phyloP scores from a whole-genome alignment of 352 stramenopile genomes.

The Bremia lactucae region DNA sequence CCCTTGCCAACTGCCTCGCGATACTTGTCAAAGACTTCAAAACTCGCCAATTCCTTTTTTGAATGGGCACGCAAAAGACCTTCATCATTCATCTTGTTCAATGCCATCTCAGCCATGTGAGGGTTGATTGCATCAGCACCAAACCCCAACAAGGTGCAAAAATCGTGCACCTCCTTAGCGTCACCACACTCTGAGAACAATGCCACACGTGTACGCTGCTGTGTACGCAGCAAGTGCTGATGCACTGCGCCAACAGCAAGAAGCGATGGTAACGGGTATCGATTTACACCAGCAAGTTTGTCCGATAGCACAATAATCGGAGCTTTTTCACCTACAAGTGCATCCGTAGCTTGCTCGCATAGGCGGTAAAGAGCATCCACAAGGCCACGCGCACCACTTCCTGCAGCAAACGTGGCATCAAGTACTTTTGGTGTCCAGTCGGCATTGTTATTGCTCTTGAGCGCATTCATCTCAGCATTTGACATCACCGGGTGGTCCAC shows the following conservation, averaged over 20 bases:
- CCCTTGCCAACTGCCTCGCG: constrained; percentile 54
- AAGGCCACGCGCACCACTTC: constrained; percentile 49
- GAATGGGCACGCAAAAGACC: constrained; percentile 66
- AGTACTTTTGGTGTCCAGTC: constrained; percentile 51
- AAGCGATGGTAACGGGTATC: constrained; percentile 91
- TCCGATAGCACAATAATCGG: constrained; percentile 90
- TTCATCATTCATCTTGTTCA: constrained; percentile 93
- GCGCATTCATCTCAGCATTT: constrained; percentile 85
- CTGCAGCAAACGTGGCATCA: constrained; percentile 54
- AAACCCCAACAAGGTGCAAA: constrained; percentile 89
- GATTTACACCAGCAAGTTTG: constrained; percentile 73
- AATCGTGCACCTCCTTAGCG: constrained; percentile 94
- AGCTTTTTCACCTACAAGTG: constrained; percentile 68
- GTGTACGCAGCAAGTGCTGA: constrained; percentile 91
- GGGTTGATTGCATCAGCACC: constrained; percentile 92
- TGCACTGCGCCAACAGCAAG: constrained; percentile 92
- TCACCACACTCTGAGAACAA: constrained; percentile 93
- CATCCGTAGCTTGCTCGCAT: constrained; percentile 88
- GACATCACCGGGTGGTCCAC: constrained; percentile 92
- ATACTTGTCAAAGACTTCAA: constrained; percentile 60
- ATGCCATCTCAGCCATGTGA: constrained; percentile 91
- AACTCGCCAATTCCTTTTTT: constrained; percentile 42
- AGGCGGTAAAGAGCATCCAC: constrained; percentile 86
- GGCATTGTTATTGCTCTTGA: constrained; percentile 71
- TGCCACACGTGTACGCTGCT: constrained; percentile 82